Percentiles rank a stretch among this genome's conserved stretches.
Conservation (phyloP, 2,329 filamentous ascomycete species). For the Diaporthe velutina region DNA sequence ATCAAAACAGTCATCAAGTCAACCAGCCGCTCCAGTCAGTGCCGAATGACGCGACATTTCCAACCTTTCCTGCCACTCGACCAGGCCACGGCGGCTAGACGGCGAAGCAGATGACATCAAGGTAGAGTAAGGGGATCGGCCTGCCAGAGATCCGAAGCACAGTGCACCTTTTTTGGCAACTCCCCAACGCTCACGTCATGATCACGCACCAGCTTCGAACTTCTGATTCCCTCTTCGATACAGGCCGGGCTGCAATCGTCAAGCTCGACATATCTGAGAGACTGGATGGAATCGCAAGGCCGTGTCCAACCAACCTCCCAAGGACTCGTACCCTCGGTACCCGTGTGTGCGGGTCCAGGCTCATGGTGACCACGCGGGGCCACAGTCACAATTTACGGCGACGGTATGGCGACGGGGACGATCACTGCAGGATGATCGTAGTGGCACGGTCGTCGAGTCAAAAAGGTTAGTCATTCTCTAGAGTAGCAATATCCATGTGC, state of each 20-base stretch:
- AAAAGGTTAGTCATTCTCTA: background rate
- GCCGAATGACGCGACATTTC: slow-evolving; percentile 6
- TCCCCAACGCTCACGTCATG: background rate
- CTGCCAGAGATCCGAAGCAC: background rate
- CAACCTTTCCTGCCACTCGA: background rate
- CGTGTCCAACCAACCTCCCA: background rate
- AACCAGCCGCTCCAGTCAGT: slow-evolving; percentile 17
- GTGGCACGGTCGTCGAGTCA: too few relatives aligned
- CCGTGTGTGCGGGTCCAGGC: background rate
- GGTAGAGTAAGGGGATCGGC: background rate
- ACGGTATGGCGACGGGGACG: background rate
- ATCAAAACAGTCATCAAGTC: slow-evolving; percentile 40
- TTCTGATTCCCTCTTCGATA: background rate
- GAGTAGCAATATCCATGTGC: background rate
- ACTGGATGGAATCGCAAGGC: background rate
- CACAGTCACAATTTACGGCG: background rate
- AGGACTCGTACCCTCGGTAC: too few relatives aligned
- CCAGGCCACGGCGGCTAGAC: background rate
- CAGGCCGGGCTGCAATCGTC: background rate
- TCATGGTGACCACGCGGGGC: background rate
- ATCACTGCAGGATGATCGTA: background rate
- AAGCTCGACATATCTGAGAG: background rate
- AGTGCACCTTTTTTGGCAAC: background rate
- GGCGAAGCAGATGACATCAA: background rate
- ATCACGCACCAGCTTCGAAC: background rate